Conservation (phyloP, 1,139 yeast genomes). For the Sugiyamaella novakii region DNA sequence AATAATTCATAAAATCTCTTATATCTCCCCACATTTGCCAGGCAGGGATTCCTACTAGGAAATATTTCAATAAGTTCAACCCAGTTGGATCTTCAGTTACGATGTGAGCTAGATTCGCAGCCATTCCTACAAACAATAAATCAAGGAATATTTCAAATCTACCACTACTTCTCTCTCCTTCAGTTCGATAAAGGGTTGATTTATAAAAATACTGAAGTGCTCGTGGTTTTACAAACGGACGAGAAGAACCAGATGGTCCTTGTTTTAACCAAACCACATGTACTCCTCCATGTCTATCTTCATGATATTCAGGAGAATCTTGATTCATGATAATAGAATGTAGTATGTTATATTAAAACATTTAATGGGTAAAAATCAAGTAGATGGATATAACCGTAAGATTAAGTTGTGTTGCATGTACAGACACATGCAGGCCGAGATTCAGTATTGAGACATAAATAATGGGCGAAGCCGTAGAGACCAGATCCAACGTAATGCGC, state of each 20-base stretch:
- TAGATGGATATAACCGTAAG: no score
- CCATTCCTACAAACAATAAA: slow-evolving; percentile 65
- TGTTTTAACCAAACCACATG: slow-evolving; percentile 19
- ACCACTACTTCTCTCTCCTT: slow-evolving; percentile 55
- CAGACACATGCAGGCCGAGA: no score
- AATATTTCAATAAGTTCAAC: slow-evolving; percentile 50
- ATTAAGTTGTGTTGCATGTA: no score
- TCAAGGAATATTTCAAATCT: slow-evolving; percentile 63
- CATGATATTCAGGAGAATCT: slow-evolving; percentile 6
- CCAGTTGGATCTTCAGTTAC: slow-evolving; percentile 58
- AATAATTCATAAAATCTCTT: slow-evolving; percentile 65
- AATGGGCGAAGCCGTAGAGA: no score
- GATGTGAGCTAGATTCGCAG: slow-evolving; percentile 59
- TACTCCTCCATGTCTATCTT: slow-evolving; percentile 17
- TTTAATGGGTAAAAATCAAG: no score
- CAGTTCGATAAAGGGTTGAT: slow-evolving; percentile 59
- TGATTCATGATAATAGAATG: neutral
- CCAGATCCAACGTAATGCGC: no score
- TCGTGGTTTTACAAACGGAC: slow-evolving; percentile 46
- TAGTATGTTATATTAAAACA: no score
- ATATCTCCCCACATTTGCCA: slow-evolving; percentile 69
- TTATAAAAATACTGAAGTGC: slow-evolving; percentile 64
- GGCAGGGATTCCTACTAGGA: slow-evolving; percentile 57
- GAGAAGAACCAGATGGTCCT: slow-evolving; percentile 14
- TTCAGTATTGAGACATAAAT: no score